A percentile compares a stretch with the other conserved stretches of the same genome.
Evolutionary conservation across 257 asterid species (phyloP).

Genomic region (Solanum clarkiae): DNA sequence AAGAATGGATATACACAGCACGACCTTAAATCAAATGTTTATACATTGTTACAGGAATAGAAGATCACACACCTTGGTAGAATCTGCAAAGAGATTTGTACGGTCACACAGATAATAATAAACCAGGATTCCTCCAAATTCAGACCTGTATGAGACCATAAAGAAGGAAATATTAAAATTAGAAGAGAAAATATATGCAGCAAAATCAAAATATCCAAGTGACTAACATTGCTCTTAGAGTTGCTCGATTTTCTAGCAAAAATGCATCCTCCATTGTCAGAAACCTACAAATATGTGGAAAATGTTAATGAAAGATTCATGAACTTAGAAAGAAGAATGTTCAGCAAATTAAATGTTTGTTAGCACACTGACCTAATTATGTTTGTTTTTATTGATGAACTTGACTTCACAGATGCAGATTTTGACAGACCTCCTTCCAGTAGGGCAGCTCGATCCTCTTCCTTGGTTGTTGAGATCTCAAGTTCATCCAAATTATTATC

Average conservation of each 20-base stretch:
- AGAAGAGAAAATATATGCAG: not conserved
- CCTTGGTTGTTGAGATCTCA: constrained; percentile 51
- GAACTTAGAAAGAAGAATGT: not conserved
- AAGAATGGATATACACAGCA: not conserved
- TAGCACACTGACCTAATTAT: constrained; percentile 23
- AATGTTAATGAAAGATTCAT: constrained; percentile 7
- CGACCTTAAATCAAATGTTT: not conserved
- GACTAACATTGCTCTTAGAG: constrained; percentile 33
- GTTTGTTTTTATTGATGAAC: not conserved
- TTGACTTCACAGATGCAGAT: constrained; percentile 51
- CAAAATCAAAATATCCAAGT: not conserved
- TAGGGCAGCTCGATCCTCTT: constrained; percentile 68
- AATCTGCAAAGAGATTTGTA: constrained; percentile 67
- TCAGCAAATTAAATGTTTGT: not conserved
- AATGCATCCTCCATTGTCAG: constrained; percentile 40
- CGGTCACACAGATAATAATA: constrained; percentile 89
- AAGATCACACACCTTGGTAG: constrained; percentile 54
- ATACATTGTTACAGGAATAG: not conserved
- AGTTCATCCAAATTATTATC: constrained; percentile 64
- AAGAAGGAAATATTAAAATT: not conserved
- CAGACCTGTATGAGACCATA: constrained; percentile 55
- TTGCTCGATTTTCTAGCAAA: constrained; percentile 35
- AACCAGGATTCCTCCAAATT: constrained; percentile 41
- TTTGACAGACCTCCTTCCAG: constrained; percentile 84
- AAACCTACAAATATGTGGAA: constrained; percentile 19